Conservation (phyloP, 805 yeast species). For the Candida berthetii region DNA sequence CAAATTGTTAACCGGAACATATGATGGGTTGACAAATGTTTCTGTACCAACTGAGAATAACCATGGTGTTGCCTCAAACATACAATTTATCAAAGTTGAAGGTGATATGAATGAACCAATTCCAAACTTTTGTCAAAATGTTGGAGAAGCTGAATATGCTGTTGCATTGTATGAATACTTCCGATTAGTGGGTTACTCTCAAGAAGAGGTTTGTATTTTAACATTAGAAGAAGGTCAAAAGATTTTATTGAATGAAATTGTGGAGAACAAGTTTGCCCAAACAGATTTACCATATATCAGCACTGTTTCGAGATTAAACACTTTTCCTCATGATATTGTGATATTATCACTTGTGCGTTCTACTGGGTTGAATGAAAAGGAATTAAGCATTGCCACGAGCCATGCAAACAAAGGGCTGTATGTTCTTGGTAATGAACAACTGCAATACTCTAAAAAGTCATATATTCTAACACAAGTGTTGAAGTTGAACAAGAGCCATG, state of each 20-base stretch:
- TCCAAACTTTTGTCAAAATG: constrained; percentile 24
- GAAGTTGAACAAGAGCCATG: neutral
- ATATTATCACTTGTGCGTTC: constrained; percentile 3
- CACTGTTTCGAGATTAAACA: constrained; percentile 3
- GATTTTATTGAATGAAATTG: constrained; percentile 34
- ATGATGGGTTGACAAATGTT: neutral
- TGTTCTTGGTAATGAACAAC: neutral
- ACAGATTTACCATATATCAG: neutral
- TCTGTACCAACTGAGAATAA: neutral
- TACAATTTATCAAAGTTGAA: constrained; percentile 27
- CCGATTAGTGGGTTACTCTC: constrained; percentile 36
- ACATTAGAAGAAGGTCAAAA: constrained; percentile 35
- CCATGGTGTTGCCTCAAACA: neutral
- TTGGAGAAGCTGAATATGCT: constrained; percentile 43
- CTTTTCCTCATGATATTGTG: constrained; percentile 1
- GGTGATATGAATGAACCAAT: constrained; percentile 22
- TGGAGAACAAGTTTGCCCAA: constrained; percentile 17
- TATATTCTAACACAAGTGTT: neutral
- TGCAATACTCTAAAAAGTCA: neutral
- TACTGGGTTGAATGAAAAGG: neutral
- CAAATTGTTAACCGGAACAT: neutral
- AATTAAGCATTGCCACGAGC: neutral
- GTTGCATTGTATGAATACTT: constrained; percentile 40
- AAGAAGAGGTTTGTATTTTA: constrained; percentile 30
- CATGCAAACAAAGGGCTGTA: neutral